phyloP scores from a whole-genome alignment of 2,329 filamentous ascomycete species.

The Coleophoma crateriformis region DNA sequence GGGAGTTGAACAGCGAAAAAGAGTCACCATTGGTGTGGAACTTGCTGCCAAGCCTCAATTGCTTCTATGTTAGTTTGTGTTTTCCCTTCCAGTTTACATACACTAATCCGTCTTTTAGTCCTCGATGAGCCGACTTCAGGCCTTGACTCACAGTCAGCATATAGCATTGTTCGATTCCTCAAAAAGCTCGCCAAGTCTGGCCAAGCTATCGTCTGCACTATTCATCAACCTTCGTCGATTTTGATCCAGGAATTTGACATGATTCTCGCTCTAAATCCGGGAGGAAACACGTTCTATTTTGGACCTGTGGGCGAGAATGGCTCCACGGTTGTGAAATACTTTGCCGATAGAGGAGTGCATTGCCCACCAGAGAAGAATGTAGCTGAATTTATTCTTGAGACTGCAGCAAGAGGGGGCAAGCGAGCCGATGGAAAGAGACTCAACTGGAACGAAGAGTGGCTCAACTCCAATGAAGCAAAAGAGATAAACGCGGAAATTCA shows the following conservation, averaged over 20 bases:
- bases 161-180: slow-evolving; percentile 62
- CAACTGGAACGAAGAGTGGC: slow-evolving; percentile 75
- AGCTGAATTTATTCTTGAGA: slow-evolving; percentile 62
- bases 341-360: slow-evolving; percentile 56
- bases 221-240: slow-evolving; percentile 66
- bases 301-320: slow-evolving; percentile 66
- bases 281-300: slow-evolving; percentile 67
- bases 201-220: slow-evolving; percentile 69
- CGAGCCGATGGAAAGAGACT: slow-evolving; percentile 47
- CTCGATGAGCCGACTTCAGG: slow-evolving; percentile 69
- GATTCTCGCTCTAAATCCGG: slow-evolving; percentile 62
- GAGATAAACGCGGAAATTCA: slow-evolving; percentile 60
- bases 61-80: slow-evolving; percentile 25
- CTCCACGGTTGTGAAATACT: slow-evolving; percentile 60
- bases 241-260: slow-evolving; percentile 70
- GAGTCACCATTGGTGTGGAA: slow-evolving; percentile 69
- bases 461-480: slow-evolving; percentile 54
- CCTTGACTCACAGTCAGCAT: slow-evolving; percentile 64
- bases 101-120: slow-evolving; percentile 40
- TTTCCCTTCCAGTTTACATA: no score
- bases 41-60: slow-evolving; percentile 64
- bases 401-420: slow-evolving; percentile 51
- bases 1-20: slow-evolving; percentile 48
- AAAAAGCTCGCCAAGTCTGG: slow-evolving; percentile 62
- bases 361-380: slow-evolving; percentile 64